Conservation (phyloP, 139 green algal genomes). For the Micractinium conductrix region DNA sequence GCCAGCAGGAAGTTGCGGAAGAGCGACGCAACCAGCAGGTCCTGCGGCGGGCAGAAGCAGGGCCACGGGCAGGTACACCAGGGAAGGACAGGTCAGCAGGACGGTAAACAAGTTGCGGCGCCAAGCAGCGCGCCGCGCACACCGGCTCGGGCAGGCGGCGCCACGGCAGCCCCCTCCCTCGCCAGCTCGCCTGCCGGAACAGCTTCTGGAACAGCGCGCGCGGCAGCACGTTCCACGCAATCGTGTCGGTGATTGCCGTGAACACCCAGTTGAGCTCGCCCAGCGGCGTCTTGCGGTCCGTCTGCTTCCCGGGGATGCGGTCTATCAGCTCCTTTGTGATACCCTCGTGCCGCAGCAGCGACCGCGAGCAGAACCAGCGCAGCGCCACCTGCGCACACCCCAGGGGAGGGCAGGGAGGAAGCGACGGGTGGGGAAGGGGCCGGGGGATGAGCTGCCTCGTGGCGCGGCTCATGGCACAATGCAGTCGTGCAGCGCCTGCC, state of each 20-base stretch:
- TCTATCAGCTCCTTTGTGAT: constrained; percentile 87
- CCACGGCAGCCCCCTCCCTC: too few species aligned
- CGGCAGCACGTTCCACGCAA: constrained; percentile 98
- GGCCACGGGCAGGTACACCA: not conserved
- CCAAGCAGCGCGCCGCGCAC: too few species aligned
- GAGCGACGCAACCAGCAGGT: constrained; percentile 96
- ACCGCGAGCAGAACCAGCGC: constrained; percentile 80
- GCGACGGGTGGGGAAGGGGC: not conserved
- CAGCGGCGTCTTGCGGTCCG: constrained; percentile 97
- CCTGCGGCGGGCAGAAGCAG: constrained; percentile 50
- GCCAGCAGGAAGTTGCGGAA: constrained; percentile 99
- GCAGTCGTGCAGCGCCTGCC: too few species aligned
- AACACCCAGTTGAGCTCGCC: constrained; percentile 99
- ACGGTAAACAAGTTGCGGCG: not conserved
- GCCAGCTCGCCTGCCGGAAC: constrained; percentile 83
- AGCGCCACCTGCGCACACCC: constrained; percentile 83
- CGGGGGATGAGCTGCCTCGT: too few species aligned
- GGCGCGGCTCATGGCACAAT: too few species aligned
- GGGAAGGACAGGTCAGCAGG: too few species aligned
- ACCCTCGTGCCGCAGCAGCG: constrained; percentile 66
- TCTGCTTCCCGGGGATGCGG: constrained; percentile 83
- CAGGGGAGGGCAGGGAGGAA: not conserved
- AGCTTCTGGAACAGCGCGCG: constrained; percentile 96
- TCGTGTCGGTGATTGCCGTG: constrained; percentile 99
- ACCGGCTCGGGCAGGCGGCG: too few species aligned